Percentiles rank a stretch among this genome's conserved stretches.
These are phyloP conservation scores for Cryptococcus sp. DNA, from an alignment of 1,284 basidiomycete species.

Conservation along the genomic window DNA sequence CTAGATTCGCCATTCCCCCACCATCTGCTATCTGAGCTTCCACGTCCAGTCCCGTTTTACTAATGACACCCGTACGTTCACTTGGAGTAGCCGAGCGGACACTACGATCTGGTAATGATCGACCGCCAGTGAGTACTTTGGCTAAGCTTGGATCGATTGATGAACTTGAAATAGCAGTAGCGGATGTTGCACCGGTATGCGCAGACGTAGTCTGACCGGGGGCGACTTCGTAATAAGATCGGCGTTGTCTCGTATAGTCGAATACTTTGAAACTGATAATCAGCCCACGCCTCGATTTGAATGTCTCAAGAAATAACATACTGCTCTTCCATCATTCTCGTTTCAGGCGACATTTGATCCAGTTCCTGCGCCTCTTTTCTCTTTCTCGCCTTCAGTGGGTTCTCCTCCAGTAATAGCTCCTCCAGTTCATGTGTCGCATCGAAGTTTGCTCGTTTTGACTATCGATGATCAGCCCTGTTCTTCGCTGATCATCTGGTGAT, in stretches of 20 bases:
- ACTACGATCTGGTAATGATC: slow-evolving; percentile 4
- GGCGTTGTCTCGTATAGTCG: slow-evolving; percentile 43
- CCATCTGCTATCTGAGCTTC: slow-evolving; percentile 48
- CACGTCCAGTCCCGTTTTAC: slow-evolving; percentile 43
- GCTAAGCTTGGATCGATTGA: slow-evolving; percentile 1
- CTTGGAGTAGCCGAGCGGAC: slow-evolving; percentile 24
- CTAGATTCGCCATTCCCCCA: slow-evolving; percentile 43
- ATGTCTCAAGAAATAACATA: slow-evolving; percentile 50
- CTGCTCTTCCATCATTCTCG: slow-evolving; percentile 98
- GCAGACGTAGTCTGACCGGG: slow-evolving; percentile 22
- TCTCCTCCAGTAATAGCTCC: slow-evolving; percentile 91
- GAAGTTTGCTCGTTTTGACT: slow-evolving; percentile 97
- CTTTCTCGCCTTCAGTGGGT: slow-evolving; percentile 90
- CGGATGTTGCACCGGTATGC: slow-evolving; percentile 12
- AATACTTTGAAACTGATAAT: slow-evolving; percentile 46
- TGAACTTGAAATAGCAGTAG: slow-evolving; percentile 13
- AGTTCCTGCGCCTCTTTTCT: slow-evolving; percentile 85
- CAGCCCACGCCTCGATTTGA: neutral
- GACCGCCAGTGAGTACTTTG: neutral
- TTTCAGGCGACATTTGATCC: slow-evolving; percentile 77
- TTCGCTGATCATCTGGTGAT: no score
- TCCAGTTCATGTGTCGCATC: slow-evolving; percentile 99
- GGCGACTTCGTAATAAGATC: slow-evolving; percentile 42
- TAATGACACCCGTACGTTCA: slow-evolving; percentile 35
- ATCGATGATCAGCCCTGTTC: slow-evolving; percentile 7